Conservation (phyloP, 257 asterid species). For the Ocimum tenuiflorum region DNA sequence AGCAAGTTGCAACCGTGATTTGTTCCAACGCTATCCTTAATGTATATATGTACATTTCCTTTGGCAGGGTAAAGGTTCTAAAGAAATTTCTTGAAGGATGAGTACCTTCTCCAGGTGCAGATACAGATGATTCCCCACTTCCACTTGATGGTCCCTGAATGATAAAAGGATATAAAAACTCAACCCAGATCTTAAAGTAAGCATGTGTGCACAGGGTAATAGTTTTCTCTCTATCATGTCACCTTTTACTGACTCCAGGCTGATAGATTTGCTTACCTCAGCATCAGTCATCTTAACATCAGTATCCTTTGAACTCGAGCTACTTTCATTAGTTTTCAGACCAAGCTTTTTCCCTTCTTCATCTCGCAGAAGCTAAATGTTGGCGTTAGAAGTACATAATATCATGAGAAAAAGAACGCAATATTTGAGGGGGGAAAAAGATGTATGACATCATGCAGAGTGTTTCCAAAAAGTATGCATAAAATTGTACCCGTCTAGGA, state of each 20-base stretch:
- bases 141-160: conserved; percentile 72
- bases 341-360: conserved; percentile 92
- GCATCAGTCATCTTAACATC: conserved; percentile 83
- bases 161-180: not conserved
- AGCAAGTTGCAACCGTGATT: not conserved
- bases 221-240: not conserved
- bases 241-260: not conserved
- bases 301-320: conserved; percentile 41
- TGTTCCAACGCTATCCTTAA: not conserved
- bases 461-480: conserved; percentile 12
- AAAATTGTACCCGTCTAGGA: conserved; percentile 68
- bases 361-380: conserved; percentile 66
- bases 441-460: not conserved
- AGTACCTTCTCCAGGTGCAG: conserved; percentile 60
- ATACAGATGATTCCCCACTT: conserved; percentile 46
- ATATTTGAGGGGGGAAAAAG: not conserved
- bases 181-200: not conserved
- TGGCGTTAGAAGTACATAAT: conserved; percentile 8
- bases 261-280: conserved; percentile 45
- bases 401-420: not conserved
- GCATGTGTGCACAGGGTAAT: not conserved
- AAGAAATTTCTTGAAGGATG: conserved; percentile 3
- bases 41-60: not conserved
- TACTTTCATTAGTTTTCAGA: conserved; percentile 53
- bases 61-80: not conserved